Evolutionary conservation across 176 grass and related monocot species (phyloP).

Genomic region (Tillandsia leiboldiana): DNA sequence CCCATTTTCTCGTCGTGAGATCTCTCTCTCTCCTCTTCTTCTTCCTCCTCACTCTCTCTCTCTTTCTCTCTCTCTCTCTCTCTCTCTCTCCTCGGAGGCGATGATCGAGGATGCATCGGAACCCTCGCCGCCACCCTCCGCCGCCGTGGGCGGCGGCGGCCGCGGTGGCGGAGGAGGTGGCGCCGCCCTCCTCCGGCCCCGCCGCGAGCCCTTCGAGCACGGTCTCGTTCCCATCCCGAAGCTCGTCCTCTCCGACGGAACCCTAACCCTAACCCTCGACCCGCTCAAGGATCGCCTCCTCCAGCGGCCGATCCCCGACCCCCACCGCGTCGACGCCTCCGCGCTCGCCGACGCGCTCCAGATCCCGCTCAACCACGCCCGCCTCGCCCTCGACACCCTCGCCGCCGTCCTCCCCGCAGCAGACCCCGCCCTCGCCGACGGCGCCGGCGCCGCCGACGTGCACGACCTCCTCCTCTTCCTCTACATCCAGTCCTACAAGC

Average conservation of each 20-base stretch:
- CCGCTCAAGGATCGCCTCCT: slow-evolving; percentile 64
- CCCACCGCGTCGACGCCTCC: slow-evolving; percentile 38
- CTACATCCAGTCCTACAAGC: slow-evolving; percentile 83
- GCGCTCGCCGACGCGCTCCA: slow-evolving; percentile 61
- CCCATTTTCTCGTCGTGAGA: slow-evolving; percentile 19
- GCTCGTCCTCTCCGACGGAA: slow-evolving; percentile 74
- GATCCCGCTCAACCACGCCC: slow-evolving; percentile 70
- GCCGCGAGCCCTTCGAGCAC: slow-evolving; percentile 83
- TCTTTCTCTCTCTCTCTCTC: slow-evolving; percentile 11
- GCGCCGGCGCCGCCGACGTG: slow-evolving; percentile 32
- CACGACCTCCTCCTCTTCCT: slow-evolving; percentile 79
- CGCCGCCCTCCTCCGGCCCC: slow-evolving; percentile 44
- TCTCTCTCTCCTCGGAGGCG: slow-evolving; percentile 14
- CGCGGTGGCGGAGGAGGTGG: background rate
- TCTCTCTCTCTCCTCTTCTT: background rate
- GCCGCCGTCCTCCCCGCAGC: slow-evolving; percentile 57
- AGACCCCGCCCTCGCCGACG: slow-evolving; percentile 36
- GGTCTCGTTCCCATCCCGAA: slow-evolving; percentile 84
- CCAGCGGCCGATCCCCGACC: slow-evolving; percentile 1
- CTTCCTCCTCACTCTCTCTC: background rate
- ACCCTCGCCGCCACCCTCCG: slow-evolving; percentile 19
- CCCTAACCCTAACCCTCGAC: slow-evolving; percentile 44
- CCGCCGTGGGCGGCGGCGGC: background rate
- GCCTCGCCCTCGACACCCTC: slow-evolving; percentile 65
- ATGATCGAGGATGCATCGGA: slow-evolving; percentile 45